Evolutionary conservation across 805 yeast genomes (phyloP), one percentile per base, ranked within the genome.

Genomic region (Suhomyces kilbournensis): DNA sequence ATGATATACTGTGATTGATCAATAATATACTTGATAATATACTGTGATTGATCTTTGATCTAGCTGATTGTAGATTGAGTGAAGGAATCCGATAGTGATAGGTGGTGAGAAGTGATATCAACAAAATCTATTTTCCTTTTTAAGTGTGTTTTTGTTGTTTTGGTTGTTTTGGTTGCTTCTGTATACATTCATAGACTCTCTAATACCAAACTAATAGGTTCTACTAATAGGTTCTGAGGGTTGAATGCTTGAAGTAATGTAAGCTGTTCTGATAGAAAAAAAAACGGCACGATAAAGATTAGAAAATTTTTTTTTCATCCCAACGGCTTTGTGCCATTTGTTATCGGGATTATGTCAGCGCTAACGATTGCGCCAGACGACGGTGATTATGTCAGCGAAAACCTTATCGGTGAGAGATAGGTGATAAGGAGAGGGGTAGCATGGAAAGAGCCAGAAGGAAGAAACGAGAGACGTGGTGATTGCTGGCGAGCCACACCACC

Each of bases 241-340:
- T 7, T 25, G 28, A 25, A 25, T 25, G 28, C 34, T 30, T 10
- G 4, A 12, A 30, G 34, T 30, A 12, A 7, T 30, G n/a, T 30
- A 30, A 30, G n/a, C n/a, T 1, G 12, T n/a, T 30, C 8, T 38
- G 42, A 38, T 22, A 10, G 28, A 42, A 15, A 9, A 42, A 40
- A 34, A 46, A 46, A 20, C 43, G 23, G 12, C 43, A 35, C 35
- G 48, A 46, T 46, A 46, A 46, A 46, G 43, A 30, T 20, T 46
- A 20, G 30, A 23, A 46, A 46, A 46, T 20, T 46, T 46, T 46
- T 44, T 46, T 46, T 46, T 35, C 42, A 35, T 10, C 30, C 48
- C 48, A 46, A 35, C 48, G 48, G 48, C 43, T 46, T 46, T 46
- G 48, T 46, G 48, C 48, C 32, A 46, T 15, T 15, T 32, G 48